Evolutionary conservation across 192 early-diverging fungal species (phyloP), one percentile per base, ranked within the genome.

Genomic region (Backusella tarrabulga): DNA sequence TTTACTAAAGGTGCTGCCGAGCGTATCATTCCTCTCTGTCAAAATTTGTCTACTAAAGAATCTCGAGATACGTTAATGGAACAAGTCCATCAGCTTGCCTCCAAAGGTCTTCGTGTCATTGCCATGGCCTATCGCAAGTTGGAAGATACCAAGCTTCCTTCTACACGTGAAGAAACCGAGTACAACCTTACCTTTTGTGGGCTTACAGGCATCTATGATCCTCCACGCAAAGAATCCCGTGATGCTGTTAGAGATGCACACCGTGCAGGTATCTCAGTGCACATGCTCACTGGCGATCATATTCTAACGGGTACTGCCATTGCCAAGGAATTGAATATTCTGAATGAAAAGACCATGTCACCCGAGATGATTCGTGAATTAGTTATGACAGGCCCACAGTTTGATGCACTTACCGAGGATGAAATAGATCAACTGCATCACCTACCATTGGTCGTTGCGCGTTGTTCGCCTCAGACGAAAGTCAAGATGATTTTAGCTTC

Each of bases 211-310:
- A 90, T 98, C 68, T 95, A 97, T 79, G 97, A 97, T 76, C 97
- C 96, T 21, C 95, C 97, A 35, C 88, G 92, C 4, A 85, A 89
- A 26, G 91, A 92, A 83, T 91, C 90, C 0, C 56, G 84, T 29
- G 83, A 87, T 7, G 89, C 90, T 50, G 90, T 93, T 11, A 77
- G 87, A 67, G 89, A 89, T 72, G 95, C 95, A 73, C 93, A 96
- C 71, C 81, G 86, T n/a, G 96, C 97, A 5, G 97, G 97, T 14
- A 96, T 98, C 77, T 89, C 89, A 41, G 96, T 98, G 17, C 91
- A 95, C 68, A 98, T 98, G 96, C 88, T 98, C 56, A 98, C 97
- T 0, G 96, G 96, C 67, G 96, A 98, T 75, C 97, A 98, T 77
- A 89, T 93, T 4, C 85, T 90, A 35, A 97, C 96, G 0, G 96